Evolutionary conservation across 208 protist species (phyloP), one percentile per base, ranked within the genome.

Genomic region (Leishmania major): DNA sequence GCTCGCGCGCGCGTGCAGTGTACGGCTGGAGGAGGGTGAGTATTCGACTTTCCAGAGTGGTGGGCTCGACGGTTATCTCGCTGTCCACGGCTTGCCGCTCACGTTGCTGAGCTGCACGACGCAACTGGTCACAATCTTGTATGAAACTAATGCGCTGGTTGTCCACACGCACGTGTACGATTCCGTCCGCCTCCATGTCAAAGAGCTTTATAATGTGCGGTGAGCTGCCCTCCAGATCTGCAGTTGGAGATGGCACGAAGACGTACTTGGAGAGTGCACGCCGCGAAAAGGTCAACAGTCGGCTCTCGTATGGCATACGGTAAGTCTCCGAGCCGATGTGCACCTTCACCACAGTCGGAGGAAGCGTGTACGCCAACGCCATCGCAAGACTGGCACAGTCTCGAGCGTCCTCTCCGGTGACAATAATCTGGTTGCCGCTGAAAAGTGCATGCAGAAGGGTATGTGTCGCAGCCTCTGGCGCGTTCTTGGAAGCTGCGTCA

Each of bases 341-440:
- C 80, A 77, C 80, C 43, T 69, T 81, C 28, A 77, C 75, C 64
- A 96, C 75, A 35, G 83, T 69, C 35, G 80, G 83, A n/a, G 94
- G 94, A 59, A 97, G 77, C 40, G 91, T 83, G 59, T 89, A 84
- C 35, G 92, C 83, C 47, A 97, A 77, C 0, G 91, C 74, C 77
- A 94, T 72, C 19, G 83, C 91, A 11, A 97, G 80, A 45, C 88
- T 89, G 8, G 92, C 92, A 55, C 85, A 88, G 40, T 91, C 85
- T 35, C 74, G 71, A 40, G 84, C 83, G 66, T 89, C 72, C 4
- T 80, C 77, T 13, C 91, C 89, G 7, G 85, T 86, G 35, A 97
- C 83, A 43, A 95, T 6, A 72, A 97, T 90, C 83, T 97, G 94
- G 40, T 91, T 91, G 0, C 94, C 94, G 57, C 75, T 83, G n/a